phyloP scores from a whole-genome alignment of 345 rosid species.

The Eucalyptus fibrosa region DNA sequence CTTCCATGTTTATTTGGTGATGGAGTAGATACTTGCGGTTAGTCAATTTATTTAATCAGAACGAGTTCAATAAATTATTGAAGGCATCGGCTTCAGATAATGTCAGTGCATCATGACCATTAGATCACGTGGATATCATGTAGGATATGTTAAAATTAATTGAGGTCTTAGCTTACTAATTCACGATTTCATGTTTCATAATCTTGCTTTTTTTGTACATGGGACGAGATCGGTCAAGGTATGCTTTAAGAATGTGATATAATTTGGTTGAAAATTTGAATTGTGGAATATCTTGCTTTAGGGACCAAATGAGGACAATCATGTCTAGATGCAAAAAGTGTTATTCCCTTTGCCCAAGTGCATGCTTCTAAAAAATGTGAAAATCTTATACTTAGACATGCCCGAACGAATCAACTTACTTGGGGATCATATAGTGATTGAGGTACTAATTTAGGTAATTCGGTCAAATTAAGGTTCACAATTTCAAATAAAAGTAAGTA shows the following conservation, averaged over 20 bases:
- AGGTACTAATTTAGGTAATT: background rate
- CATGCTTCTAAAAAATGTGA: background rate
- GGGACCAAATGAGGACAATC: background rate
- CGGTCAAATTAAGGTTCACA: background rate
- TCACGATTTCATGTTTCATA: too few species aligned
- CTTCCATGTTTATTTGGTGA: background rate
- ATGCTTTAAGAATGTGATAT: too few species aligned
- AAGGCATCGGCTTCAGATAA: rapidly evolving
- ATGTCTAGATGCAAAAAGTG: rapidly evolving
- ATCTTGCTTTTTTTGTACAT: too few species aligned
- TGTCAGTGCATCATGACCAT: rapidly evolving
- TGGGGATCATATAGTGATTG: background rate
- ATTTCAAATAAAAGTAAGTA: background rate
- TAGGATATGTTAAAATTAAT: too few species aligned
- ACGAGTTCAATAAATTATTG: too few species aligned
- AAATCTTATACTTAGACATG: background rate
- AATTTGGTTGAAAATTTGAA: too few species aligned
- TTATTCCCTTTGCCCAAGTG: background rate
- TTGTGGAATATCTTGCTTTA: rapidly evolving
- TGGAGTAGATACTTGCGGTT: too few species aligned
- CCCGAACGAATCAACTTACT: rapidly evolving
- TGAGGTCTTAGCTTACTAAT: rapidly evolving
- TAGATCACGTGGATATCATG: rapidly evolving
- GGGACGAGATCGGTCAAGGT: rapidly evolving
- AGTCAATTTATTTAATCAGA: too few species aligned